phyloP scores from a whole-genome alignment of 306 rosid genomes.

The Lathyrus tuberosus region DNA sequence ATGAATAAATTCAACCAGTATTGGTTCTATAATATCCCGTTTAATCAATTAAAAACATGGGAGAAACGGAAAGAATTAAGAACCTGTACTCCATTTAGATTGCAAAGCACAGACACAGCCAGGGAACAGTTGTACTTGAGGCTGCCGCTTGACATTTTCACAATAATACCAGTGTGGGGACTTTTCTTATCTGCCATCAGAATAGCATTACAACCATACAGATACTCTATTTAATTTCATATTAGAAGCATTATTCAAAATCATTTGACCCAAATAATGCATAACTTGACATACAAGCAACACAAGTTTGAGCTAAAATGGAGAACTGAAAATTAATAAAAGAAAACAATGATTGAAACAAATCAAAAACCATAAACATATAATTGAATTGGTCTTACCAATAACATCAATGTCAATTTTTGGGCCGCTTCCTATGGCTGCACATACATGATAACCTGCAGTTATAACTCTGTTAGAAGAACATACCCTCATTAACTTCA shows the following conservation, averaged over 20 bases:
- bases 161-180: slow-evolving; percentile 72
- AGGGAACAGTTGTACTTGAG: slow-evolving; percentile 73
- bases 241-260: slow-evolving; percentile 29
- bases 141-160: slow-evolving; percentile 71
- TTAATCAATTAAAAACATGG: slow-evolving; percentile 20
- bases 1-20: slow-evolving; percentile 29
- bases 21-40: slow-evolving; percentile 26
- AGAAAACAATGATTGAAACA: slow-evolving; percentile 24
- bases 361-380: slow-evolving; percentile 26
- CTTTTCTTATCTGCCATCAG: slow-evolving; percentile 68
- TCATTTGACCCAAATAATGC: slow-evolving; percentile 31
- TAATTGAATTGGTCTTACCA: slow-evolving; percentile 54
- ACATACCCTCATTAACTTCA: slow-evolving; percentile 33
- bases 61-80: slow-evolving; percentile 5
- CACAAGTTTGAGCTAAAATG: slow-evolving; percentile 21
- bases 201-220: slow-evolving; percentile 38
- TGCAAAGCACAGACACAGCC: slow-evolving; percentile 80
- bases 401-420: slow-evolving; percentile 56
- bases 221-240: slow-evolving; percentile 18
- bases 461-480: slow-evolving; percentile 46
- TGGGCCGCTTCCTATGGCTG: slow-evolving; percentile 62
- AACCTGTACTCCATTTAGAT: slow-evolving; percentile 69
- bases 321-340: slow-evolving; percentile 28
- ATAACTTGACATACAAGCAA: slow-evolving; percentile 4
- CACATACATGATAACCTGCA: slow-evolving; percentile 87